A percentile compares a stretch with the other conserved stretches of the same genome.
phyloP scores from a whole-genome alignment of 2,329 filamentous ascomycete genomes.

The Colletotrichum endophyticum region DNA sequence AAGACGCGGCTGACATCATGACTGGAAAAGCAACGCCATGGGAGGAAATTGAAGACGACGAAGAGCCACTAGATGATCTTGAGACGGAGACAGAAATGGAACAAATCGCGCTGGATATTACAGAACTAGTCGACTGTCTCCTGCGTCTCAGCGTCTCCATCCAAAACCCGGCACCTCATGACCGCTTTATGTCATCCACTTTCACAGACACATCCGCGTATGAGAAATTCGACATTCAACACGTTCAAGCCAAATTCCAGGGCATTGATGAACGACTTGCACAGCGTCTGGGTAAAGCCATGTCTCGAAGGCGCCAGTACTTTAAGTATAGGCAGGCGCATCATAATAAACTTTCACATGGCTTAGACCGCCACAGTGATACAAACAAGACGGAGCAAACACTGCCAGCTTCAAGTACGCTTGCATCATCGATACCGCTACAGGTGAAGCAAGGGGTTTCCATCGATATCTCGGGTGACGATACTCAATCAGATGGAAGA shows the following conservation, averaged over 20 bases:
- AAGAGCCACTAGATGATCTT: not conserved
- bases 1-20: not conserved
- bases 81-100: constrained; percentile 16
- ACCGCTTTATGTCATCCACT: constrained; percentile 27
- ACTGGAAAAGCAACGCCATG: not conserved
- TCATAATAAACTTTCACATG: constrained; percentile 32
- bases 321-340: constrained; percentile 42
- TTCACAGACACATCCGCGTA: constrained; percentile 25
- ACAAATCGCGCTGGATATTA: constrained; percentile 23
- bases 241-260: constrained; percentile 36
- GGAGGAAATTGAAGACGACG: not conserved
- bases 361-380: constrained; percentile 21
- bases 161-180: constrained; percentile 38
- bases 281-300: constrained; percentile 33
- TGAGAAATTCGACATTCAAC: constrained; percentile 29
- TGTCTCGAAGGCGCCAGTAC: constrained; percentile 37
- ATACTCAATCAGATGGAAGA: constrained; percentile 24
- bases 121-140: constrained; percentile 34
- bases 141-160: constrained; percentile 41
- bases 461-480: constrained; percentile 19
- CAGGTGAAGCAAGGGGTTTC: constrained; percentile 3
- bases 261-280: constrained; percentile 16
- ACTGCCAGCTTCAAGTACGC: constrained; percentile 6
- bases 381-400: not conserved
- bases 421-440: constrained; percentile 27